A percentile compares a stretch with the other conserved stretches of the same genome.
Evolutionary conservation across 208 protist genomes (phyloP).

Genomic region (Wallacemonas sp.): DNA sequence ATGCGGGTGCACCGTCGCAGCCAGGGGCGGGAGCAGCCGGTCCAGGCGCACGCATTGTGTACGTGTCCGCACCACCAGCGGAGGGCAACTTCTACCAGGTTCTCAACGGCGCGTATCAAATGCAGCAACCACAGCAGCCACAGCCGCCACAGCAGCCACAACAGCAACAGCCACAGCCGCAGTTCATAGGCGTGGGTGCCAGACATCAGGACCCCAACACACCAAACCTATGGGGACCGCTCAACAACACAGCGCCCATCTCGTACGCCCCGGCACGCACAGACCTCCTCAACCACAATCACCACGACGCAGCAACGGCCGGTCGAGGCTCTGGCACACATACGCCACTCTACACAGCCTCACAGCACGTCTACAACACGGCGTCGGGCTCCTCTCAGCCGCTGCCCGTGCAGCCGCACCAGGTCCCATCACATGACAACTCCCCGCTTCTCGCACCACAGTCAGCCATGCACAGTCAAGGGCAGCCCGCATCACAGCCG

Average conservation of each 20-base stretch:
- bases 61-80: not conserved
- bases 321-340: not conserved
- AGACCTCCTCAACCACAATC: not conserved
- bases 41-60: not conserved
- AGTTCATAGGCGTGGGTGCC: not conserved
- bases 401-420: too few relatives aligned
- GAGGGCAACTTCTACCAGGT: not conserved
- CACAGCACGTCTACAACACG: not conserved
- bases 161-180: constrained; percentile 1
- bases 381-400: not conserved
- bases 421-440: not conserved
- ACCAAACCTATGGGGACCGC: not conserved
- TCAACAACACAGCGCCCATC: not conserved
- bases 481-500: not conserved
- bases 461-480: not conserved
- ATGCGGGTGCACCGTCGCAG: too few relatives aligned
- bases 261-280: not conserved
- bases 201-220: too few relatives aligned
- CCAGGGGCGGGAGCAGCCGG: too few relatives aligned
- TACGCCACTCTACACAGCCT: not conserved
- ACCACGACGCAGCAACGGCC: not conserved
- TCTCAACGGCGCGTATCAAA: too few relatives aligned
- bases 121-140: not conserved
- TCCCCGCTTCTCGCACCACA: not conserved
- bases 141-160: not conserved